These are phyloP conservation scores for Yamadazyma atmosphaerica DNA, from an alignment of 1,139 yeast species.

Conservation along the genomic window DNA sequence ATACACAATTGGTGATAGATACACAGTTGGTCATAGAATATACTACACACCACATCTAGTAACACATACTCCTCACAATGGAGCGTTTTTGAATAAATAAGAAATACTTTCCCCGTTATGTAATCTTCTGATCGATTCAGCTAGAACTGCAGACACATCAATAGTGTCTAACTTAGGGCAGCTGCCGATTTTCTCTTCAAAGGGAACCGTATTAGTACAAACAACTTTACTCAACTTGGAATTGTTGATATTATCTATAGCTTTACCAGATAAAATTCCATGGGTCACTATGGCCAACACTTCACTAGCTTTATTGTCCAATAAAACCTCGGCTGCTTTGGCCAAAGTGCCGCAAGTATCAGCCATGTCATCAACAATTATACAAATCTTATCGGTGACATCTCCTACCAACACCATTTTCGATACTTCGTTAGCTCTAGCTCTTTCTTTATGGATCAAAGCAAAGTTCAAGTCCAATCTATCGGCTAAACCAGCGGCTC, in stretches of 20 bases:
- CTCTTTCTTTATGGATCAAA: slow-evolving; percentile 78
- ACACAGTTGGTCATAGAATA: too few species aligned
- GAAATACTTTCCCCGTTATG: slow-evolving; percentile 85
- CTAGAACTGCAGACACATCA: slow-evolving; percentile 71
- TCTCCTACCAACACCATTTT: slow-evolving; percentile 80
- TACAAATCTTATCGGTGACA: slow-evolving; percentile 66
- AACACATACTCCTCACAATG: too few species aligned
- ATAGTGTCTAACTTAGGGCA: slow-evolving; percentile 64
- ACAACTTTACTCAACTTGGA: slow-evolving; percentile 61
- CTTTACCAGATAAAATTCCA: slow-evolving; percentile 75
- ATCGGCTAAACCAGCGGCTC: slow-evolving; percentile 80
- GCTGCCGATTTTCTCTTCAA: slow-evolving; percentile 47
- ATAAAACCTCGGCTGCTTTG: slow-evolving; percentile 69
- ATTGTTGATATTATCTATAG: slow-evolving; percentile 59
- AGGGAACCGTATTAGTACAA: slow-evolving; percentile 77
- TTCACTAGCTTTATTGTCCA: slow-evolving; percentile 64
- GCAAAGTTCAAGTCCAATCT: slow-evolving; percentile 76
- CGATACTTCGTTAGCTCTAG: slow-evolving; percentile 75
- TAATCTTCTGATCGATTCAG: slow-evolving; percentile 78
- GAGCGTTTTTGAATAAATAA: slow-evolving; percentile 61
- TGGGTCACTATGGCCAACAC: slow-evolving; percentile 80
- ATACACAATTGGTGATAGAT: too few species aligned
- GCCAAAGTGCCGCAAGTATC: slow-evolving; percentile 83
- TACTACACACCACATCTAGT: too few species aligned
- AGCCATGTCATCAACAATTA: slow-evolving; percentile 80